These are phyloP conservation scores for Podaxis sp. DNA, from an alignment of 768 basidiomycete species.

Conservation along the genomic window DNA sequence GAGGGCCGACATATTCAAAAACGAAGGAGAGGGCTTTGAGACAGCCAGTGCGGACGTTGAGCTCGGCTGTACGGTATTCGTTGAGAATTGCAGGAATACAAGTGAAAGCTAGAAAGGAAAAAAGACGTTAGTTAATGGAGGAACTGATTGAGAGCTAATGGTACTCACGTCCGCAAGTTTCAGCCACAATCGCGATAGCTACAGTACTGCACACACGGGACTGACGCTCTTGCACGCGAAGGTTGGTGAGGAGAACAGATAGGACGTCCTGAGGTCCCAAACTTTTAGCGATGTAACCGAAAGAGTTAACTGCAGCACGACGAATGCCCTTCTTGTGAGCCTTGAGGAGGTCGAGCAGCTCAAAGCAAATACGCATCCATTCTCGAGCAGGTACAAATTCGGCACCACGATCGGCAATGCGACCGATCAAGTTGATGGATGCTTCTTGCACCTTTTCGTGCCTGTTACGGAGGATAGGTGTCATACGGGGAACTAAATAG, in stretches of 20 bases:
- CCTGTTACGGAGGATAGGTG: slow-evolving; percentile 97
- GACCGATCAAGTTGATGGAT: slow-evolving; percentile 98
- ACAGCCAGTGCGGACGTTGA: slow-evolving; percentile 98
- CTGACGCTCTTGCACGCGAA: slow-evolving; percentile 98
- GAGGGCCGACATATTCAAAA: slow-evolving; percentile 98
- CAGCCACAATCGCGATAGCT: slow-evolving; percentile 94
- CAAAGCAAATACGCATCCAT: slow-evolving; percentile 99
- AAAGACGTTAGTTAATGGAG: slow-evolving; percentile 17
- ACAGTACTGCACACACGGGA: slow-evolving; percentile 98
- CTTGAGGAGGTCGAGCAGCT: slow-evolving; percentile 93
- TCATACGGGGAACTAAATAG: slow-evolving; percentile 91
- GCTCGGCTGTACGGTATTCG: slow-evolving; percentile 96
- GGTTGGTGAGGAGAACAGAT: slow-evolving; percentile 91
- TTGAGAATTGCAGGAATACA: slow-evolving; percentile 98
- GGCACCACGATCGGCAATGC: slow-evolving; percentile 99
- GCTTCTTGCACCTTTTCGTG: slow-evolving; percentile 99
- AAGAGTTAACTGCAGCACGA: slow-evolving; percentile 98
- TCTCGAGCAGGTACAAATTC: slow-evolving; percentile 98
- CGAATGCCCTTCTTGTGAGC: slow-evolving; percentile 99
- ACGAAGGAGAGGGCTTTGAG: slow-evolving; percentile 98
- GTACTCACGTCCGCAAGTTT: slow-evolving; percentile 79
- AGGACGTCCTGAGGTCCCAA: slow-evolving; percentile 98
- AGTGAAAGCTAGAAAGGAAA: slow-evolving; percentile 69
- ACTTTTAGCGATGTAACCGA: slow-evolving; percentile 99
- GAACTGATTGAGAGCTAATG: slow-evolving; percentile 5